Evolutionary conservation across 768 basidiomycete species (phyloP).

Genomic region (Boletus tomentosulus): DNA sequence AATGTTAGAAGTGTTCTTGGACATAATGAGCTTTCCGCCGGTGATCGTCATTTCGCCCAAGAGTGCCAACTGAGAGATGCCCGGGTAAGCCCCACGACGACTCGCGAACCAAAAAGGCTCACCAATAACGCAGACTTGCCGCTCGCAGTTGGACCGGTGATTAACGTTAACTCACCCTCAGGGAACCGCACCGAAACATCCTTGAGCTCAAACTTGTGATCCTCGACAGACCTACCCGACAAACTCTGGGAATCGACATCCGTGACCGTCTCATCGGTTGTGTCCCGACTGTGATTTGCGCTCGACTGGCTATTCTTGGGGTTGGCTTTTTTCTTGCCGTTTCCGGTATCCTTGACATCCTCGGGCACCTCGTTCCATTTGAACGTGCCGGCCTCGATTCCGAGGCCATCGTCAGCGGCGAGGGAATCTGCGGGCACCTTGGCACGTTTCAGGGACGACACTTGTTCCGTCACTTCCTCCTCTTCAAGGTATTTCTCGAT

Average conservation of each 20-base stretch:
- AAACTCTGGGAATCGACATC: slow-evolving; percentile 14
- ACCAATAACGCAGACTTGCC: slow-evolving; percentile 49
- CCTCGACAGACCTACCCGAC: slow-evolving; percentile 18
- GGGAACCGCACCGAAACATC: slow-evolving; percentile 48
- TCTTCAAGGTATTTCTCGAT: slow-evolving; percentile 59
- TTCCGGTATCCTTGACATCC: slow-evolving; percentile 22
- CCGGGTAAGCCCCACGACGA: neutral
- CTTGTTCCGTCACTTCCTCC: slow-evolving; percentile 58
- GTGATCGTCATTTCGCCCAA: slow-evolving; percentile 39
- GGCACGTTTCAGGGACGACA: slow-evolving; percentile 50
- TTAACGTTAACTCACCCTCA: slow-evolving; percentile 40
- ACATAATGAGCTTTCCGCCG: slow-evolving; percentile 36
- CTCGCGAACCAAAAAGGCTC: slow-evolving; percentile 4
- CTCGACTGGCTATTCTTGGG: neutral
- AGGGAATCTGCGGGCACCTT: slow-evolving; percentile 22
- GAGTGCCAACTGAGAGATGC: slow-evolving; percentile 26
- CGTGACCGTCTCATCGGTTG: slow-evolving; percentile 8
- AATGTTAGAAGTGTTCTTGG: slow-evolving; percentile 47
- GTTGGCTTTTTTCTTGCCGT: slow-evolving; percentile 16
- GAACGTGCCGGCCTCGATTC: slow-evolving; percentile 49
- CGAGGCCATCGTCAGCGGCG: slow-evolving; percentile 35
- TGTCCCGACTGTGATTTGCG: neutral
- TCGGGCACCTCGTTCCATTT: slow-evolving; percentile 51
- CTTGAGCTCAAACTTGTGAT: slow-evolving; percentile 38
- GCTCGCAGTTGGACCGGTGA: slow-evolving; percentile 46